Percentiles rank a stretch among this genome's conserved stretches.
Conservation (phyloP, 2,329 filamentous ascomycete genomes). For the Pseudocercospora fuligena region DNA sequence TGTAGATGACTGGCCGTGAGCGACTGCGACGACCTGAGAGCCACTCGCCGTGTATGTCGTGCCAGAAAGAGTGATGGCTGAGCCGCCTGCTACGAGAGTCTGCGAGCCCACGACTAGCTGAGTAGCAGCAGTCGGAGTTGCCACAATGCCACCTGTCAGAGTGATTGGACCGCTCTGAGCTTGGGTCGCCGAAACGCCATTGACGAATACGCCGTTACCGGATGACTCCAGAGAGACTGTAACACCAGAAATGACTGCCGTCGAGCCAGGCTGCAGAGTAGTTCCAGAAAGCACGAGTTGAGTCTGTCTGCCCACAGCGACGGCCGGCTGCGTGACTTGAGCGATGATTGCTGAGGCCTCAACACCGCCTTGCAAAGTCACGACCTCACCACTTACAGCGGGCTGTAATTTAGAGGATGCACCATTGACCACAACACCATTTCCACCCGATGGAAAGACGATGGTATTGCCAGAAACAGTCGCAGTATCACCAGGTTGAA, state of each 20-base stretch:
- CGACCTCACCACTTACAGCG: background rate
- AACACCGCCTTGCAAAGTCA: background rate
- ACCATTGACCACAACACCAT: constrained; percentile 12
- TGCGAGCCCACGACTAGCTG: constrained; percentile 14
- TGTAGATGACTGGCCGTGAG: constrained; percentile 6
- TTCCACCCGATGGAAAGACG: constrained; percentile 4
- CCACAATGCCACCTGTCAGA: constrained; percentile 16
- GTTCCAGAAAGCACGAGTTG: constrained; percentile 17
- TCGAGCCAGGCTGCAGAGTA: constrained; percentile 16
- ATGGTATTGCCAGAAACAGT: constrained; percentile 11
- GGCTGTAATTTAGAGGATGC: constrained; percentile 16
- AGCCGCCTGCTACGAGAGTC: constrained; percentile 26
- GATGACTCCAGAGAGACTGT: constrained; percentile 19
- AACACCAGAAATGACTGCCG: constrained; percentile 18
- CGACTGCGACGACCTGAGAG: constrained; percentile 13
- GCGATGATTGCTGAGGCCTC: background rate
- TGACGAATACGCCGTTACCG: constrained; percentile 12
- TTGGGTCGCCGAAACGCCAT: constrained; percentile 10
- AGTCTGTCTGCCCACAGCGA: constrained; percentile 1
- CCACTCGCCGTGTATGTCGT: constrained; percentile 23
- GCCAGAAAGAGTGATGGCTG: constrained; percentile 18
- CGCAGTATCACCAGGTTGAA: constrained; percentile 4
- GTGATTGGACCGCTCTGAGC: constrained; percentile 6
- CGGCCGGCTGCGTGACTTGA: background rate
- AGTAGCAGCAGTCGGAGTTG: constrained; percentile 17